Conservation (phyloP, 2,329 filamentous ascomycete genomes). For the Fusarium scirpi region DNA sequence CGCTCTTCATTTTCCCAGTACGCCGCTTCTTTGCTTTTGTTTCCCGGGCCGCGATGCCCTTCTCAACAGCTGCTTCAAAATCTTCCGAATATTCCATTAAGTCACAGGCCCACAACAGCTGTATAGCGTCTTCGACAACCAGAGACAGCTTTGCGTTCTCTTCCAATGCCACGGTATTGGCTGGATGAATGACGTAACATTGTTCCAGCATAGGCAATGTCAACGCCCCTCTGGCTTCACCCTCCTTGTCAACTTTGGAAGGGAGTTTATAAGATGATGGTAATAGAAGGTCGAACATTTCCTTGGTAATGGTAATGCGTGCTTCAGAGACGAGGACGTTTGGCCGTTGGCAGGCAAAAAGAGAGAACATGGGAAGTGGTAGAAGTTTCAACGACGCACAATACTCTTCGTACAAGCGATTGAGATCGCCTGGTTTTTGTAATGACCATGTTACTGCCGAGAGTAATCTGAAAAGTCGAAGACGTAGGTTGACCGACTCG, state of each 20-base stretch:
- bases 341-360: conserved; percentile 59
- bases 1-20: conserved; percentile 49
- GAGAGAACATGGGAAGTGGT: conserved; percentile 67
- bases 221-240: conserved; percentile 55
- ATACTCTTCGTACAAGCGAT: conserved; percentile 70
- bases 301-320: conserved; percentile 60
- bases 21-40: conserved; percentile 60
- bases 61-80: conserved; percentile 57
- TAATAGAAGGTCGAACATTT: conserved; percentile 61
- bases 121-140: conserved; percentile 73
- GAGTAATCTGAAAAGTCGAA: conserved; percentile 71
- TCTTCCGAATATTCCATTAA: conserved; percentile 51
- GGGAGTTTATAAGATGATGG: conserved; percentile 57
- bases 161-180: conserved; percentile 68
- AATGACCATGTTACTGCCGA: conserved; percentile 63
- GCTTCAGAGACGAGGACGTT: conserved; percentile 53
- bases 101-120: conserved; percentile 60
- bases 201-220: conserved; percentile 61
- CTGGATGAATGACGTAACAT: conserved; percentile 75
- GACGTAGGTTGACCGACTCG: conserved; percentile 71
- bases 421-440: conserved; percentile 55
- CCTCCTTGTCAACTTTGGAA: conserved; percentile 52
- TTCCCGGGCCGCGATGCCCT: conserved; percentile 62
- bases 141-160: conserved; percentile 82
- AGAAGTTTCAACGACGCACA: conserved; percentile 68